phyloP scores from a whole-genome alignment of 2,329 filamentous ascomycete genomes.

The Anthostomella pinea region DNA sequence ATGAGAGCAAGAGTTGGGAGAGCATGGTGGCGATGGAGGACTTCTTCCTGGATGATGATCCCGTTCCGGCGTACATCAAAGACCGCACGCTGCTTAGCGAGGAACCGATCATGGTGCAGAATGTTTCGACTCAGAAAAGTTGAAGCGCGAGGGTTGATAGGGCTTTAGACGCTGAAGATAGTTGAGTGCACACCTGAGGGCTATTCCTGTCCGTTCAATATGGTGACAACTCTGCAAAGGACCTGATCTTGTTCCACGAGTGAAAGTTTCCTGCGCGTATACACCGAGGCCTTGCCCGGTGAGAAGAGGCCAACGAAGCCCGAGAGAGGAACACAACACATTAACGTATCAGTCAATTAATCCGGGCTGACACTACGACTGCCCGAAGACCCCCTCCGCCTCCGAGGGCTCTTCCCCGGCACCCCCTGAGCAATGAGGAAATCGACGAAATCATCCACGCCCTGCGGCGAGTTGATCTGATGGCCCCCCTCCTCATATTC shows the following conservation, averaged over 20 bases:
- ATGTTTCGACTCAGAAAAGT: slow-evolving; percentile 1
- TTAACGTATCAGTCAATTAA: too few species aligned
- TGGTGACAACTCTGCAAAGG: too few species aligned
- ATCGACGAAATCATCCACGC: slow-evolving; percentile 39
- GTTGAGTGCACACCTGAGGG: too few species aligned
- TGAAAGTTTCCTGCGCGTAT: too few species aligned
- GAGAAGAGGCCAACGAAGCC: too few species aligned
- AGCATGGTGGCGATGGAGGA: slow-evolving; percentile 24
- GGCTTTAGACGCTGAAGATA: too few species aligned
- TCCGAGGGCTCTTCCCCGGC: too few species aligned
- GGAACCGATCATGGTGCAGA: not conserved
- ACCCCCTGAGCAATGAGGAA: slow-evolving; percentile 31
- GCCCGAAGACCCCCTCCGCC: too few species aligned
- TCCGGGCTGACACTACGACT: not conserved
- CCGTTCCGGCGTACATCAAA: slow-evolving; percentile 1
- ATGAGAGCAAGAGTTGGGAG: slow-evolving; percentile 5
- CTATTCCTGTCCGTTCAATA: too few species aligned
- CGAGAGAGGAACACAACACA: too few species aligned
- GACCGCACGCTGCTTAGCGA: not conserved
- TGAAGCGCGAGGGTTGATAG: not conserved
- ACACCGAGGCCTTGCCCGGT: too few species aligned
- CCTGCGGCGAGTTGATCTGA: slow-evolving; percentile 42
- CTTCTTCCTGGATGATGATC: slow-evolving; percentile 27
- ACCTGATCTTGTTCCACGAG: too few species aligned
- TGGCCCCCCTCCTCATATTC: slow-evolving; percentile 43